Conservation (phyloP, 257 asterid species). For the Ilex asprella region DNA sequence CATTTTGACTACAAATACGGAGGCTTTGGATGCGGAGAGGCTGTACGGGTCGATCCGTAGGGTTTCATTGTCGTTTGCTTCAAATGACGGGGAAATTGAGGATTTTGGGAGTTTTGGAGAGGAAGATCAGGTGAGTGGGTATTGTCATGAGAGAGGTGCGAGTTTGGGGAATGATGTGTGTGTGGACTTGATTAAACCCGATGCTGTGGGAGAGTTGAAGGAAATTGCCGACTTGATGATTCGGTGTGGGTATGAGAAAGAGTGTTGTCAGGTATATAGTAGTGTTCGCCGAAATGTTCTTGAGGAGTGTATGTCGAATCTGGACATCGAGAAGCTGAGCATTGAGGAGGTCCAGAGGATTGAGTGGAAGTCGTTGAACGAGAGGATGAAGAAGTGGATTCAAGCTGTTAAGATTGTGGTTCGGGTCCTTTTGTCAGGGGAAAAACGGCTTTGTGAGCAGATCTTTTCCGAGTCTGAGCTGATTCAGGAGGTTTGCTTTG, state of each 20-base stretch:
- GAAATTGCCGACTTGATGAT: slow-evolving; percentile 91
- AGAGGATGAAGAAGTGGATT: slow-evolving; percentile 93
- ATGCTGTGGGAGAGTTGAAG: slow-evolving; percentile 54
- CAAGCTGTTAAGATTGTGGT: slow-evolving; percentile 72
- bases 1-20: slow-evolving; percentile 44
- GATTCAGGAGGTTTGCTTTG: slow-evolving; percentile 78
- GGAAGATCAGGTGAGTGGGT: slow-evolving; percentile 25
- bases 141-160: slow-evolving; percentile 32
- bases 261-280: slow-evolving; percentile 85
- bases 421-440: slow-evolving; percentile 58
- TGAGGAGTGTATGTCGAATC: slow-evolving; percentile 69
- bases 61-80: slow-evolving; percentile 40
- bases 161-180: slow-evolving; percentile 72
- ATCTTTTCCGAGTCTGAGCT: slow-evolving; percentile 64
- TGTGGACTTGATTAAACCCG: slow-evolving; percentile 62
- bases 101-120: slow-evolving; percentile 38
- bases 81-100: slow-evolving; percentile 43
- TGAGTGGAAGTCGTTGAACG: slow-evolving; percentile 70
- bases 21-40: slow-evolving; percentile 60
- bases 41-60: slow-evolving; percentile 44
- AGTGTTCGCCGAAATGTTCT: slow-evolving; percentile 81
- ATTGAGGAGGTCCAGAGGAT: slow-evolving; percentile 97
- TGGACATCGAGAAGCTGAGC: slow-evolving; percentile 82
- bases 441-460: slow-evolving; percentile 70
- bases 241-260: slow-evolving; percentile 85